These are phyloP conservation scores for Phialophora macrospora DNA, from an alignment of 2,329 filamentous ascomycete species.

Conservation along the genomic window DNA sequence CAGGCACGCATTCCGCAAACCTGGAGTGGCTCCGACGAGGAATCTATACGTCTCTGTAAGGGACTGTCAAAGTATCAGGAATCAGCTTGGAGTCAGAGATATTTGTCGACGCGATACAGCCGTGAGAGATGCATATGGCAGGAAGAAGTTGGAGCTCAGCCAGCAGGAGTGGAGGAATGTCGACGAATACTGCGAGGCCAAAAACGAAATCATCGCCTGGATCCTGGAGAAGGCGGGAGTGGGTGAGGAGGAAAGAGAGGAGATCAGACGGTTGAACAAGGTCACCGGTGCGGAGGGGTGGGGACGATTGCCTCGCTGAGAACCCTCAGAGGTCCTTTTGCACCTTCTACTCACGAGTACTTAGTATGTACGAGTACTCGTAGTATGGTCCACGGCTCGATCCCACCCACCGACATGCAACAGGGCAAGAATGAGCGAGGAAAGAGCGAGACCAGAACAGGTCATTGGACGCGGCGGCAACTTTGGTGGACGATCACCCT, in stretches of 20 bases:
- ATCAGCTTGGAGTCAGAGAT: constrained; percentile 48
- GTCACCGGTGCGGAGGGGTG: background rate
- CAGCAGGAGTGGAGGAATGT: constrained; percentile 30
- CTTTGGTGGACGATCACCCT: background rate
- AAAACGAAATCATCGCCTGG: constrained; percentile 33
- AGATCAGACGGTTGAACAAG: constrained; percentile 26
- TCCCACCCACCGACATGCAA: background rate
- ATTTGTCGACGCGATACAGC: constrained; percentile 42
- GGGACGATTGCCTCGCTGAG: background rate
- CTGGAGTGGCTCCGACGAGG: constrained; percentile 39
- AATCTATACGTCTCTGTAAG: constrained; percentile 49
- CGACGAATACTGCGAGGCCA: constrained; percentile 36
- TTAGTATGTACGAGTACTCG: too few species aligned
- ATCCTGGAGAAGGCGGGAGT: constrained; percentile 30
- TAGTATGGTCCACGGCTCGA: background rate
- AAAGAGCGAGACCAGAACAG: constrained; percentile 25
- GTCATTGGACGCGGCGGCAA: constrained; percentile 13
- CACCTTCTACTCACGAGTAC: background rate
- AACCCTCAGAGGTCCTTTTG: background rate
- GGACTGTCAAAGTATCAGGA: constrained; percentile 44
- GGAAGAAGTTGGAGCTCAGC: constrained; percentile 27
- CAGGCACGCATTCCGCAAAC: constrained; percentile 45
- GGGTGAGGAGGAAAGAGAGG: constrained; percentile 26
- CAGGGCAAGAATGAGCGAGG: constrained; percentile 23
- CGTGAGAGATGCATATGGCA: constrained; percentile 41